Conservation (phyloP, 2,329 filamentous ascomycete species). For the Coleophoma eucalyptorum region DNA sequence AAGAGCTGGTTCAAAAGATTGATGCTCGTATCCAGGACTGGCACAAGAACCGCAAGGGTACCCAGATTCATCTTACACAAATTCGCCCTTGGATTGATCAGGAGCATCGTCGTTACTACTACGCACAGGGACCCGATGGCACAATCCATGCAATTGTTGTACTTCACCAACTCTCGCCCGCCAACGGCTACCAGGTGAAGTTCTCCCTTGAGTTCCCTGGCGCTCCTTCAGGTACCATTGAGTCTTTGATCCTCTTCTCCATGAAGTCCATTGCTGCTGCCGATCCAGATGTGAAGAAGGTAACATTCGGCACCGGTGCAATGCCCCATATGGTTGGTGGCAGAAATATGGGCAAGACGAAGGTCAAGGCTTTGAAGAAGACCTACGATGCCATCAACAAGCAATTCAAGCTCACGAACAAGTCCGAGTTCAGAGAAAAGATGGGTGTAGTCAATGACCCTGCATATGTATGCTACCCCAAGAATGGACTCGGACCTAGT, state of each 20-base stretch:
- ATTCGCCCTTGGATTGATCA: slow-evolving; percentile 84
- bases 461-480: slow-evolving; percentile 86
- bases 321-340: slow-evolving; percentile 71
- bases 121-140: slow-evolving; percentile 69
- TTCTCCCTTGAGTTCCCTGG: slow-evolving; percentile 92
- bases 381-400: slow-evolving; percentile 80
- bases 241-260: slow-evolving; percentile 72
- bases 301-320: slow-evolving; percentile 87
- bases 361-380: slow-evolving; percentile 75
- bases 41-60: slow-evolving; percentile 75
- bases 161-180: slow-evolving; percentile 74
- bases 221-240: slow-evolving; percentile 82
- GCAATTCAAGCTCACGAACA: slow-evolving; percentile 77
- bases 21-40: slow-evolving; percentile 75
- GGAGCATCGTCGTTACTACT: slow-evolving; percentile 81
- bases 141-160: slow-evolving; percentile 75
- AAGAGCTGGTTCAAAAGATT: slow-evolving; percentile 65
- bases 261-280: slow-evolving; percentile 50
- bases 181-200: slow-evolving; percentile 90
- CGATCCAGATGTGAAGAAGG: slow-evolving; percentile 54
- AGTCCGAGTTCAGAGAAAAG: slow-evolving; percentile 88
- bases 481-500: slow-evolving; percentile 75
- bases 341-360: slow-evolving; percentile 75
- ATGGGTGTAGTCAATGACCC: slow-evolving; percentile 81
- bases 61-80: slow-evolving; percentile 86